Evolutionary conservation across 2,329 filamentous ascomycete genomes (phyloP).

Genomic region (Penicillium italicum): DNA sequence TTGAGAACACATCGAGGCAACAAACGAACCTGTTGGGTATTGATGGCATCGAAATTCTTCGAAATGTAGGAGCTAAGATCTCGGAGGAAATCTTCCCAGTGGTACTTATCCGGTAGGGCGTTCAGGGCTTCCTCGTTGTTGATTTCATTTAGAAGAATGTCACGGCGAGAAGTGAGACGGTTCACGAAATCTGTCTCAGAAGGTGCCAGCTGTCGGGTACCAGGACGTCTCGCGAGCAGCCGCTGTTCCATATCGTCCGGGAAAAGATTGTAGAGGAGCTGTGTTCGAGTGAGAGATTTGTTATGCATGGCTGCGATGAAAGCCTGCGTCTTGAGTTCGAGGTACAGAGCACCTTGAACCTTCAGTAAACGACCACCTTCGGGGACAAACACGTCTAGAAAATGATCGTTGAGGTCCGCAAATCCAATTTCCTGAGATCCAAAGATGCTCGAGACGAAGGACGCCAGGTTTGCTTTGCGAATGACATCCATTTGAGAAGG

Average conservation of each 20-base stretch:
- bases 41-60: slow-evolving; percentile 55
- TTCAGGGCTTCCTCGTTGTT: slow-evolving; percentile 49
- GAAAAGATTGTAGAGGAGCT: slow-evolving; percentile 59
- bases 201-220: slow-evolving; percentile 52
- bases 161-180: slow-evolving; percentile 52
- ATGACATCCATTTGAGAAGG: slow-evolving; percentile 56
- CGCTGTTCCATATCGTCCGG: slow-evolving; percentile 54
- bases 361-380: slow-evolving; percentile 57
- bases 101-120: slow-evolving; percentile 56
- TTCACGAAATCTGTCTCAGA: slow-evolving; percentile 60
- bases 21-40: slow-evolving; percentile 44
- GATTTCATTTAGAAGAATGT: slow-evolving; percentile 56
- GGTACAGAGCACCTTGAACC: slow-evolving; percentile 57
- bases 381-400: slow-evolving; percentile 62
- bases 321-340: slow-evolving; percentile 65
- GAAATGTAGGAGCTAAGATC: slow-evolving; percentile 57
- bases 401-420: slow-evolving; percentile 60
- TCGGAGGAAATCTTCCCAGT: slow-evolving; percentile 61
- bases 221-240: slow-evolving; percentile 54
- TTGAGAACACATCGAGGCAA: background rate
- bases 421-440: slow-evolving; percentile 63
- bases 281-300: slow-evolving; percentile 53
- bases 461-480: slow-evolving; percentile 62
- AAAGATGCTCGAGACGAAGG: slow-evolving; percentile 62
- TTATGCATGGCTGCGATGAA: slow-evolving; percentile 61